Evolutionary conservation across 1,139 yeast species (phyloP).

Genomic region (Sugiyamaella neomexicana): DNA sequence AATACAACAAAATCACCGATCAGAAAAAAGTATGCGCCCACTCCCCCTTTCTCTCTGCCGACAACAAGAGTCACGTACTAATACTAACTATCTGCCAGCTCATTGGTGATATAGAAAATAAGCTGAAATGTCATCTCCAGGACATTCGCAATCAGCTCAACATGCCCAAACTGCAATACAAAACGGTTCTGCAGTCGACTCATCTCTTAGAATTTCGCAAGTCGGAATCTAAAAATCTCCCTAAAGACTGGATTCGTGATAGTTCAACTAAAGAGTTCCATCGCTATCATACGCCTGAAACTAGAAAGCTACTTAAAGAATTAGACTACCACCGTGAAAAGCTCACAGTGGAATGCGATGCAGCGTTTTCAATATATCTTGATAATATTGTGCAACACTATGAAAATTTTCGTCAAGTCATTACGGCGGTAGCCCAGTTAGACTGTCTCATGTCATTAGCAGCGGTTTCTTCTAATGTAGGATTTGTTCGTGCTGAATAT

Average conservation of each 20-base stretch:
- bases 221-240: slow-evolving; percentile 56
- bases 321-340: slow-evolving; percentile 65
- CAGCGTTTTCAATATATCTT: slow-evolving; percentile 56
- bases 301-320: slow-evolving; percentile 51
- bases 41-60: neutral
- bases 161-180: slow-evolving; percentile 59
- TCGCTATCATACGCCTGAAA: slow-evolving; percentile 67
- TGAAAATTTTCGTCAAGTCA: slow-evolving; percentile 50
- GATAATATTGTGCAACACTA: slow-evolving; percentile 49
- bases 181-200: slow-evolving; percentile 54
- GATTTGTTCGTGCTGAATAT: slow-evolving; percentile 58
- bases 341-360: slow-evolving; percentile 55
- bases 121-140: slow-evolving; percentile 53
- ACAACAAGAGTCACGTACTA: too few relatives aligned
- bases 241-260: slow-evolving; percentile 72
- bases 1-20: slow-evolving; percentile 47
- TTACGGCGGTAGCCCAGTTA: slow-evolving; percentile 55
- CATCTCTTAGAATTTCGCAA: slow-evolving; percentile 74
- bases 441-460: slow-evolving; percentile 79
- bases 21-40: slow-evolving; percentile 29
- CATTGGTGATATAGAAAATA: slow-evolving; percentile 38
- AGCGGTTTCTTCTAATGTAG: slow-evolving; percentile 54
- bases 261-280: slow-evolving; percentile 71
- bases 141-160: slow-evolving; percentile 49
- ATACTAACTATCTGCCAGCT: slow-evolving; percentile 1